These are phyloP conservation scores for Hyaloraphidium curvatum DNA, from an alignment of 192 early-diverging fungal genomes.

Conservation along the genomic window DNA sequence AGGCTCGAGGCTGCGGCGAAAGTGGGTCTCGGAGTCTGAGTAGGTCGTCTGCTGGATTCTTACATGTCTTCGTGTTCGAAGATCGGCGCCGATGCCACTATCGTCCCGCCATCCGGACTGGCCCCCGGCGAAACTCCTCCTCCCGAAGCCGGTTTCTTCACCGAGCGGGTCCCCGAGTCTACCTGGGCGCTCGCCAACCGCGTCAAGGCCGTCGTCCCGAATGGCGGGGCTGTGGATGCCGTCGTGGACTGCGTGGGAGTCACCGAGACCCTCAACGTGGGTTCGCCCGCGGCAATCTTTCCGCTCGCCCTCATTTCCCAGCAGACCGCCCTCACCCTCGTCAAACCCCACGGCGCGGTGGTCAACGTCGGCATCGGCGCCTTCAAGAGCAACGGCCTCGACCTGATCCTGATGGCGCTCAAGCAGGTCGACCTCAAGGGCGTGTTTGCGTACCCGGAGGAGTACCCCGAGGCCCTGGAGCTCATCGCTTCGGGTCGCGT, in stretches of 20 bases:
- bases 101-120: background rate
- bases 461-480: conserved; percentile 2
- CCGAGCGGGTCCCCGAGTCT: background rate
- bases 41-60: no score
- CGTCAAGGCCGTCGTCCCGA: background rate
- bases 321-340: background rate
- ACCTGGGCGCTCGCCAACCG: background rate
- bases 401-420: background rate
- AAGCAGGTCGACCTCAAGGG: background rate
- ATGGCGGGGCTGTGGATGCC: background rate
- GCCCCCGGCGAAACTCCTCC: background rate
- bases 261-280: background rate
- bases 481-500: background rate
- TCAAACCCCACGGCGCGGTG: background rate
- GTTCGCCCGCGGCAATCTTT: background rate
- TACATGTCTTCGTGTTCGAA: no score
- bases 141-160: background rate
- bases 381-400: background rate
- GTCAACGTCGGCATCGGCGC: conserved; percentile 1
- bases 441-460: background rate
- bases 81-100: background rate
- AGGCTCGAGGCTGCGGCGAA: background rate
- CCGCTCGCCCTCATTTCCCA: background rate
- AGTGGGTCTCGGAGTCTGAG: background rate
- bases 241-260: background rate